phyloP scores from a whole-genome alignment of 2,329 filamentous ascomycete genomes.

The Neopestalotiopsis sp. region DNA sequence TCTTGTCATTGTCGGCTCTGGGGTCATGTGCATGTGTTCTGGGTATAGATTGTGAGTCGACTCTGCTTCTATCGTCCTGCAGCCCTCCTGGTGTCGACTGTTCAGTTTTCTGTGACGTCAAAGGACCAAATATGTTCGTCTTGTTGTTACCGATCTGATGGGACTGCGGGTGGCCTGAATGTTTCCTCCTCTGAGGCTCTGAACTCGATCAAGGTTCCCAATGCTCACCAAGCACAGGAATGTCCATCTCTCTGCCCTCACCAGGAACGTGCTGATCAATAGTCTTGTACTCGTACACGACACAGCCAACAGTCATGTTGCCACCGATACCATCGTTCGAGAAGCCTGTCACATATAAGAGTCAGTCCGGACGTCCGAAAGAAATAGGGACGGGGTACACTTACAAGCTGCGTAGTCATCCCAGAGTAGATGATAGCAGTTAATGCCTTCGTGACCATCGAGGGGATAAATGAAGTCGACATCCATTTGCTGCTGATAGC shows the following conservation, averaged over 20 bases:
- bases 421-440: neutral
- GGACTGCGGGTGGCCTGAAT: no score
- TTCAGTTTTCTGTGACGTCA: no score
- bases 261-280: neutral
- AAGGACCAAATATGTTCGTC: no score
- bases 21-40: neutral
- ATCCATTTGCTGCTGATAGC: slow-evolving; percentile 9
- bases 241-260: neutral
- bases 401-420: slow-evolving; percentile 3
- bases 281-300: slow-evolving; percentile 12
- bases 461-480: slow-evolving; percentile 5
- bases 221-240: neutral
- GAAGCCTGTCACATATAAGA: neutral
- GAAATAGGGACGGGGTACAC: neutral
- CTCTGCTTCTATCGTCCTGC: no score
- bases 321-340: slow-evolving; percentile 11
- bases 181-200: neutral
- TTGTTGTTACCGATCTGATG: no score
- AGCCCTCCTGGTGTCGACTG: no score
- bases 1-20: neutral
- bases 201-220: neutral
- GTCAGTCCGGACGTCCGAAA: neutral
- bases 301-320: slow-evolving; percentile 11
- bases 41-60: no score
- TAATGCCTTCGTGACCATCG: neutral